Conservation (phyloP, 2,329 filamentous ascomycete genomes). For the Aureobasidium sp. region DNA sequence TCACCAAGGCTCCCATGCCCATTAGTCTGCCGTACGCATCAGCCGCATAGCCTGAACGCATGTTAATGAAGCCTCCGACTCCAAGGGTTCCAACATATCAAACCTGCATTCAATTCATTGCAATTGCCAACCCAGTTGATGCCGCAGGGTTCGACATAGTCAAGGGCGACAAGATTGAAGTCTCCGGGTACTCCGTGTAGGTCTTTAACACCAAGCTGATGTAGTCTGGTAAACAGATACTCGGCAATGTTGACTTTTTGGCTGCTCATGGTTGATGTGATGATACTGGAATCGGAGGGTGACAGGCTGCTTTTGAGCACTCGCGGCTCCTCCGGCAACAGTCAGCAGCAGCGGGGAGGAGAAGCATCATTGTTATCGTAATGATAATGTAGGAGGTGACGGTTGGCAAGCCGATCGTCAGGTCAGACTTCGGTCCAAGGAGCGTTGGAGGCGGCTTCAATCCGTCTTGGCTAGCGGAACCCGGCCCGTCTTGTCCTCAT, state of each 20-base stretch:
- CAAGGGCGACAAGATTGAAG: constrained; percentile 36
- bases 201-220: constrained; percentile 38
- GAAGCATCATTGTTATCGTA: not conserved
- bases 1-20: constrained; percentile 36
- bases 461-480: constrained; percentile 10
- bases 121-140: constrained; percentile 55
- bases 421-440: not conserved
- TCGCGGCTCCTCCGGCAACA: not conserved
- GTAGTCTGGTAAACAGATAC: constrained; percentile 36
- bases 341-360: not conserved
- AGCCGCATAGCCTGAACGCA: constrained; percentile 44
- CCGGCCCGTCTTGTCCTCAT: not conserved
- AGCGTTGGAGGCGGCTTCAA: not conserved
- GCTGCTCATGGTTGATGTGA: not conserved
- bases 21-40: constrained; percentile 39
- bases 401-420: not conserved
- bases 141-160: constrained; percentile 49
- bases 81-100: constrained; percentile 24
- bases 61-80: not conserved
- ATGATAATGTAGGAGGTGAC: not conserved
- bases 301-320: not conserved
- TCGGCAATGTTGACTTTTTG: constrained; percentile 17
- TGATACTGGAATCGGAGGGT: not conserved
- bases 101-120: constrained; percentile 52
- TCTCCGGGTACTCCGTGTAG: constrained; percentile 42